phyloP scores from a whole-genome alignment of 352 stramenopile genomes.

The Globisporangium splendens region DNA sequence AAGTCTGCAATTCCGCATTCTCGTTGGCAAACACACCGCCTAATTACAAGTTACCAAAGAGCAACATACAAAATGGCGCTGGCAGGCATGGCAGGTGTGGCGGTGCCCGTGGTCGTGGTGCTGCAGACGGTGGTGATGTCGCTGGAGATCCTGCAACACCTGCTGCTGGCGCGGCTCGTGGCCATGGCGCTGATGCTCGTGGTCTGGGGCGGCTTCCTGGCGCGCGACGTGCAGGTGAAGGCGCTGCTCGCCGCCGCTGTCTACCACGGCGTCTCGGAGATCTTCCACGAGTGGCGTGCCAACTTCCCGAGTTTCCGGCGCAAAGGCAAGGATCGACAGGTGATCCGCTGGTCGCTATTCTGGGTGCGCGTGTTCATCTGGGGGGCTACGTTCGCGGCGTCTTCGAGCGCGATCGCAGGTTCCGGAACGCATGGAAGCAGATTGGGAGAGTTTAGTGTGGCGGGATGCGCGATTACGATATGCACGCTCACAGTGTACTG shows the following conservation, averaged over 20 bases:
- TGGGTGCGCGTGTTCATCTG: slow-evolving; percentile 66
- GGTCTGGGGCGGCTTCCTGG: slow-evolving; percentile 32
- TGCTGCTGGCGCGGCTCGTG: slow-evolving; percentile 39
- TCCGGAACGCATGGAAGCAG: too few species aligned
- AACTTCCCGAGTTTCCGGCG: slow-evolving; percentile 36
- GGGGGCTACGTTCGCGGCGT: slow-evolving; percentile 39
- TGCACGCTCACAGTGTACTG: slow-evolving; percentile 27
- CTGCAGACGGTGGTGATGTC: slow-evolving; percentile 39
- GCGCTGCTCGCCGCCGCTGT: slow-evolving; percentile 39
- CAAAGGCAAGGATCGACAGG: slow-evolving; percentile 23
- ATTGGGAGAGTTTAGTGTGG: too few species aligned
- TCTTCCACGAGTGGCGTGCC: slow-evolving; percentile 26
- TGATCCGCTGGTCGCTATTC: slow-evolving; percentile 50
- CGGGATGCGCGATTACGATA: slow-evolving; percentile 2
- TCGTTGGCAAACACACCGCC: too few species aligned
- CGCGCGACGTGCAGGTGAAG: slow-evolving; percentile 33
- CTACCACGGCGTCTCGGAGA: slow-evolving; percentile 39
- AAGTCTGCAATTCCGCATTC: too few species aligned
- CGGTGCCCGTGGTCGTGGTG: slow-evolving; percentile 48
- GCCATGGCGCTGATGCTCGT: slow-evolving; percentile 32
- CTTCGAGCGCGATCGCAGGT: too few species aligned
- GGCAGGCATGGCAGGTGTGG: not conserved
- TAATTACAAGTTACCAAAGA: too few species aligned
- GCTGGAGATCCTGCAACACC: slow-evolving; percentile 59
- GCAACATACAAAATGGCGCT: too few species aligned